Conservation (phyloP, 2,329 filamentous ascomycete species). For the Fusarium sp. region DNA sequence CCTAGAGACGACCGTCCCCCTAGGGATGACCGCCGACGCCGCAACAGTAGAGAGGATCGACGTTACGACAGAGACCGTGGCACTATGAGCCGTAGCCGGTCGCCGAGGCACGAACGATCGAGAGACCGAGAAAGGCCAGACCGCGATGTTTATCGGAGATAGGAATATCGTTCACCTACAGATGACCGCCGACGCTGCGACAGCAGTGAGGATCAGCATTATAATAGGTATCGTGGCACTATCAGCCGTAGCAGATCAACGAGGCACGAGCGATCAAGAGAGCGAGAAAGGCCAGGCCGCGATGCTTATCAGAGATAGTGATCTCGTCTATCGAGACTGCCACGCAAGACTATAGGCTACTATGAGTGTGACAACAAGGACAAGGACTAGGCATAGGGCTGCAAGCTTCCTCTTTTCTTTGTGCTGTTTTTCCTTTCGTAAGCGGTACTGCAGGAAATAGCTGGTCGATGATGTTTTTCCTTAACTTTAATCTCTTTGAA, state of each 20-base stretch:
- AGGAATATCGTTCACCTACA: constrained; percentile 34
- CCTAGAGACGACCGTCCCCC: constrained; percentile 49
- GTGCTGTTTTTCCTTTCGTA: background rate
- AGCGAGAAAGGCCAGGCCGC: constrained; percentile 61
- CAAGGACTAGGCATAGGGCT: background rate
- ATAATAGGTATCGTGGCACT: constrained; percentile 47
- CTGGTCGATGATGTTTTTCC: background rate
- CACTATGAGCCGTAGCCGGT: constrained; percentile 58
- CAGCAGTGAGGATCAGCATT: no score
- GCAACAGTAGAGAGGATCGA: constrained; percentile 54
- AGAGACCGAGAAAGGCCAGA: constrained; percentile 62
- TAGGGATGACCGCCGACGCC: constrained; percentile 51
- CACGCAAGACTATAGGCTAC: constrained; percentile 2
- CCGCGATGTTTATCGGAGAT: constrained; percentile 65
- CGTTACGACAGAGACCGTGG: constrained; percentile 59
- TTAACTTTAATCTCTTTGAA: background rate
- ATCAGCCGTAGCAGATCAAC: constrained; percentile 59
- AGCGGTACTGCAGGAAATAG: background rate
- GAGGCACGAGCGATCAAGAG: constrained; percentile 56
- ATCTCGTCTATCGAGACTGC: constrained; percentile 3
- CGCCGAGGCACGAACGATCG: constrained; percentile 55
- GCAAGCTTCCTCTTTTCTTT: background rate
- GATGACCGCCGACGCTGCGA: no score
- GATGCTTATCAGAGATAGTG: constrained; percentile 65
- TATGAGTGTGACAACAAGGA: constrained; percentile 5